Base-by-base conservation (phyloP, 768 basidiomycete genomes). In the Brasilioporus rufonigricans region DNA sequence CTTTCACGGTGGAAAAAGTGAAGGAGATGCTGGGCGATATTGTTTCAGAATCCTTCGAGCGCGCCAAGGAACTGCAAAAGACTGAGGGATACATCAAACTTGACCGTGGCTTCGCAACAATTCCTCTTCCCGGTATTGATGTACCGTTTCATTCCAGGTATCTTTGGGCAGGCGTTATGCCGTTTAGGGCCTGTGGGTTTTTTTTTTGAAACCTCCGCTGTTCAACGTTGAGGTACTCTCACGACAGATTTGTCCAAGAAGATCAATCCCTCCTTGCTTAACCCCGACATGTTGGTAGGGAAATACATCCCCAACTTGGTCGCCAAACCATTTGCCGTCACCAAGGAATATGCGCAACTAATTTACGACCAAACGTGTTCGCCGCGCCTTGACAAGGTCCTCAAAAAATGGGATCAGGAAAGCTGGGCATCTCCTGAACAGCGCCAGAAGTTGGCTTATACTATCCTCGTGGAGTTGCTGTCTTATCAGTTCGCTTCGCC, bases 81-180 rank as follows among this genome's bases (percentile, higher is more conserved):
- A 77, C 80, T 21, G 89, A 93, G 55, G 96, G 95, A 9, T 84
- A 90, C 62, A 92, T 99, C 75, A 89, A 88, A 64, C 85, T 99
- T 48, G 96, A 99, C 63, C 91, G 97, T 64, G 97, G 97, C 9
- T 97, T 94, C 63, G 96, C 96, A 1, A 94, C 93, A 19, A 95
- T 95, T 54, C 93, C 93, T 39, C 80, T 96, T 36, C 92, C 95
- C 36, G 96, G 96, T 57, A 98, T 99, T 63, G 97, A 98, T 64
- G 97, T 99, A 1, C 97, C 97, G 5, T 99, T 99, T 91, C 97
- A 99, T 72, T 98, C 97, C 4, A 89, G 95, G 56, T 99, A 98
- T 74, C 82, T 99, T 36, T 99, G 97, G 97, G 95, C 95, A 16
- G 94, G 94, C 68, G 94, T 97, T 27, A 81, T 96, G 86, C 92